phyloP scores from a whole-genome alignment of 139 green algal species.

The Coelastrella sp. region DNA sequence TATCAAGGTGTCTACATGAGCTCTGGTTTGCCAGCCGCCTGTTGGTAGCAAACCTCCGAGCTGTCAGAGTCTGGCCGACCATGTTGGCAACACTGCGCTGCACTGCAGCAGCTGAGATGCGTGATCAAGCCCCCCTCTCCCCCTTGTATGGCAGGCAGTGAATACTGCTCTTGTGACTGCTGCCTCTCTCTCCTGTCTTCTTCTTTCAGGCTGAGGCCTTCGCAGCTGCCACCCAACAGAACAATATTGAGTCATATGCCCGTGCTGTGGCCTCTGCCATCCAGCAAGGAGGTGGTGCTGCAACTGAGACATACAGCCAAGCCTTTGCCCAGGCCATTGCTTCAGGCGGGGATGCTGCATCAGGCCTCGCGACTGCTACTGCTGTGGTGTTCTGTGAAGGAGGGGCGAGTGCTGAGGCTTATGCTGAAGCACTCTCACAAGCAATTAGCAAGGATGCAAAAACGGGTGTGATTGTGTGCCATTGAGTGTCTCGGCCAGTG shows the following conservation, averaged over 20 bases:
- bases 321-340: neutral
- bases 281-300: slow-evolving; percentile 1
- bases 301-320: slow-evolving; percentile 5
- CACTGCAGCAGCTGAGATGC: too few species aligned
- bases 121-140: too few species aligned
- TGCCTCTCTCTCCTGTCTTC: neutral
- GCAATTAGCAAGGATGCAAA: slow-evolving; percentile 21
- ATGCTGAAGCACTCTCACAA: slow-evolving; percentile 20
- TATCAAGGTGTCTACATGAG: too few species aligned
- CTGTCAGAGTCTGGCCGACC: too few species aligned
- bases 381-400: slow-evolving; percentile 40
- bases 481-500: too few species aligned
- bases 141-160: too few species aligned
- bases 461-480: slow-evolving; percentile 2
- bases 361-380: slow-evolving; percentile 31
- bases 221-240: neutral
- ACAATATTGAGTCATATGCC: slow-evolving; percentile 18
- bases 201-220: slow-evolving; percentile 8
- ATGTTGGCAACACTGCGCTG: too few species aligned
- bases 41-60: too few species aligned
- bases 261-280: slow-evolving; percentile 29
- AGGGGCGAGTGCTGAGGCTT: slow-evolving; percentile 30
- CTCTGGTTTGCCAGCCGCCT: too few species aligned
- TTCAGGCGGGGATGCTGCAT: slow-evolving; percentile 20
- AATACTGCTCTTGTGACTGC: neutral